A percentile compares a stretch with the other conserved stretches of the same genome.
phyloP scores from a whole-genome alignment of 1,284 basidiomycete genomes.

The Termitomyces sp. region DNA sequence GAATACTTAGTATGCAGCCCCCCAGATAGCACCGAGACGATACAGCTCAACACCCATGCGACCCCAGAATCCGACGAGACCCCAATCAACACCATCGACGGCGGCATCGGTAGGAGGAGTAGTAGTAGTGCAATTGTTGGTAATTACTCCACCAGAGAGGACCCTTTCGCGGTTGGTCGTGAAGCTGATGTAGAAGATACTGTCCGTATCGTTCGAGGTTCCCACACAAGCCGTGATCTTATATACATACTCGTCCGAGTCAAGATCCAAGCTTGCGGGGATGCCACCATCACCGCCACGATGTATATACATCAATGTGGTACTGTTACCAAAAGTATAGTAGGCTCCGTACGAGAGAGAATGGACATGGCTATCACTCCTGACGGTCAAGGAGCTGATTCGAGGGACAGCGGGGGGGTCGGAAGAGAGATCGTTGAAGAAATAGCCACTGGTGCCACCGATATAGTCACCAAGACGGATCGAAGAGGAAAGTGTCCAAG shows the following conservation, averaged over 20 bases:
- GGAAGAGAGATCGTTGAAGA: slow-evolving; percentile 27
- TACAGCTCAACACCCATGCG: slow-evolving; percentile 29
- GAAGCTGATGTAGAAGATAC: slow-evolving; percentile 29
- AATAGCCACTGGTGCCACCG: slow-evolving; percentile 30
- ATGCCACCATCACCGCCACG: slow-evolving; percentile 32
- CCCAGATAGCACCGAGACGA: slow-evolving; percentile 28
- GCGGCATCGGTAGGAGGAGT: slow-evolving; percentile 26
- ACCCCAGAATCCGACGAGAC: slow-evolving; percentile 31
- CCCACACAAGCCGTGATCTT: slow-evolving; percentile 26
- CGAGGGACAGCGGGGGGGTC: slow-evolving; percentile 15
- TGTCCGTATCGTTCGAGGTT: slow-evolving; percentile 22
- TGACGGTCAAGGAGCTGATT: slow-evolving; percentile 28
- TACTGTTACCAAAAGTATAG: slow-evolving; percentile 13
- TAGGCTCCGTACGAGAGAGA: slow-evolving; percentile 24
- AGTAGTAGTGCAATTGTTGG: slow-evolving; percentile 24
- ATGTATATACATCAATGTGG: neutral
- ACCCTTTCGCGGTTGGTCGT: slow-evolving; percentile 28
- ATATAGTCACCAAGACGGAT: slow-evolving; percentile 28
- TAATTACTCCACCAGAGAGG: slow-evolving; percentile 25
- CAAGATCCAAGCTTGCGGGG: slow-evolving; percentile 23
- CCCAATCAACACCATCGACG: slow-evolving; percentile 23
- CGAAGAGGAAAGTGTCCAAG: slow-evolving; percentile 28
- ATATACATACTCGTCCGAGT: slow-evolving; percentile 21
- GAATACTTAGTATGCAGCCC: slow-evolving; percentile 20
- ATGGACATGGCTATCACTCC: slow-evolving; percentile 28